Percentiles rank a stretch among this genome's conserved stretches.
Evolutionary conservation across 805 yeast genomes (phyloP).

Genomic region (Candida adriatica): DNA sequence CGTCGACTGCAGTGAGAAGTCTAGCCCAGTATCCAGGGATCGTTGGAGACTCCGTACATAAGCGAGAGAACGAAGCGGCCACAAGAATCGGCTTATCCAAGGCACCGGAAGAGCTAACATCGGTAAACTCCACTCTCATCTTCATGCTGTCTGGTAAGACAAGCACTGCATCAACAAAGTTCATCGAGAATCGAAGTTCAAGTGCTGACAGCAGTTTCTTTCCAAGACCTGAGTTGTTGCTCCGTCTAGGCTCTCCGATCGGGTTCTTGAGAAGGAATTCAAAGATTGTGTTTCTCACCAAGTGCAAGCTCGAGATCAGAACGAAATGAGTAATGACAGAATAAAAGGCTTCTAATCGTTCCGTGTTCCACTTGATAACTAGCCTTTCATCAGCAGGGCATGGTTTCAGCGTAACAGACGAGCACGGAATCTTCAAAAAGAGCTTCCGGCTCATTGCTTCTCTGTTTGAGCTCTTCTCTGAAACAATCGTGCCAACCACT

Average conservation of each 20-base stretch:
- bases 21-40: constrained; percentile 42
- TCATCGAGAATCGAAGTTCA: constrained; percentile 19
- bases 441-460: constrained; percentile 24
- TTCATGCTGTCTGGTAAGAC: constrained; percentile 43
- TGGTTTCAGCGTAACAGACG: constrained; percentile 20
- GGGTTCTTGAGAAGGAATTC: constrained; percentile 18
- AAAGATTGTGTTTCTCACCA: constrained; percentile 35
- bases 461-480: constrained; percentile 27
- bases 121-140: constrained; percentile 38
- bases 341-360: constrained; percentile 26
- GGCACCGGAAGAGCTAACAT: constrained; percentile 17
- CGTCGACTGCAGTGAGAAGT: constrained; percentile 34
- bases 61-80: constrained; percentile 30
- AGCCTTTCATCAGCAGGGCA: constrained; percentile 19
- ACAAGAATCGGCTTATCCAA: constrained; percentile 19
- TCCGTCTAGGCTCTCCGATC: constrained; percentile 15
- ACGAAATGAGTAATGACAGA: constrained; percentile 40
- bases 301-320: constrained; percentile 36
- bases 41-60: constrained; percentile 48
- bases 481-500: constrained; percentile 23
- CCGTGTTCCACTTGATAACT: constrained; percentile 20
- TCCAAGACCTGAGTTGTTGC: constrained; percentile 12
- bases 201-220: constrained; percentile 18
- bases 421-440: constrained; percentile 26
- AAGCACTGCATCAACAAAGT: constrained; percentile 22